Base-by-base conservation (phyloP, 2,329 filamentous ascomycete genomes). In the Colletotrichum sp. region DNA sequence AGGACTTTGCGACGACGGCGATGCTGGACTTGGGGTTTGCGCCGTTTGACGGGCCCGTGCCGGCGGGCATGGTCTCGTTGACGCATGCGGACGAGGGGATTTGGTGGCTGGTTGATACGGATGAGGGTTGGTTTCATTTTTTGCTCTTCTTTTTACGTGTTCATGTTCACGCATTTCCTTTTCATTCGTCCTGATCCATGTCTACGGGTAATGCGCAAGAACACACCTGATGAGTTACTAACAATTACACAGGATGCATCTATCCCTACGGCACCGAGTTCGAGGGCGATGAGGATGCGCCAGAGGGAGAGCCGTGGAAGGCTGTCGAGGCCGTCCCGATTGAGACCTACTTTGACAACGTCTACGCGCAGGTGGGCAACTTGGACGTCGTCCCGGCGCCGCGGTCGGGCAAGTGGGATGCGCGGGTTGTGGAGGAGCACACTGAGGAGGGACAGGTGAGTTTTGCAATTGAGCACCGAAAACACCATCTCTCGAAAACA, bases 31-130 rank as follows among this genome's bases (percentile, higher is more conserved):
- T 75, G 13, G 74, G 73, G 2, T 75, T 75, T 48, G 74, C 74
- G 70, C 75, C 75, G n/a, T 77, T 77, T 18, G 71, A 77, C 39
- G 75, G 75, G 21, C 61, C 71, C 61, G 71, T 77, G 55, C 75
- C 75, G 71, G 39, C 72, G 6, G 75, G 63, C 21, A 75, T 77
- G 72, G 64, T 77, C 24, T 77, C 75, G 55, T 55, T 77, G 71
- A 75, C 75, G 52, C 72, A 77, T 21, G 75, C 67, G 52, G 75
- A 77, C 21, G 75, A 74, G 32, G 75, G 75, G 13, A 66, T 32
- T 16, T 77, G 75, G 75, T 77, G 75, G 75, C 21, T 77, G 21
- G 24, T 77, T 26, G 75, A 77, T 24, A 77, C 72, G 34, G 63
- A 68, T 10, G 63, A 77, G 52, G 72, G 75, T 75, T 13, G 43